Base-by-base conservation (phyloP, 2,329 filamentous ascomycete genomes). In the Stachybotrys elegans region DNA sequence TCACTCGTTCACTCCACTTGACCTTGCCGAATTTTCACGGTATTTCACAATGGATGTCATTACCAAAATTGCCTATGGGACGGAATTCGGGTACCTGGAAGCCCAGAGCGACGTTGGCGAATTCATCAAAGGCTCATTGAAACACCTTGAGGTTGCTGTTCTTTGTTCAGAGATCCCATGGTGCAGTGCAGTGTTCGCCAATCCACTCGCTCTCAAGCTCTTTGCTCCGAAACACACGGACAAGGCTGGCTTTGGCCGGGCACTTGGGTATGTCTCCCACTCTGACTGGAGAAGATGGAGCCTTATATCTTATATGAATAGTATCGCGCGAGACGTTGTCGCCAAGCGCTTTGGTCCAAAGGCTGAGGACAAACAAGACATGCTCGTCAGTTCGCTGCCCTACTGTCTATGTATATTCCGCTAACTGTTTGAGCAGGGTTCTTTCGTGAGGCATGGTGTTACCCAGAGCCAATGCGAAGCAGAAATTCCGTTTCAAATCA, bases 1-100 rank as follows among this genome's bases (percentile, higher is more conserved):
- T 13, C 27, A n/a, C 6, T n/a, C 13, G 9, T 40, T 27, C n/a
- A 16, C n/a, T 5, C 38, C 38, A 5, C 14, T 29, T 5, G 38
- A 40, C 16, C 14, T 40, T 11, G 6, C 22, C 13, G 11, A 12
- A 21, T 61, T 37, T 8, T 17, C 67, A 6, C 67, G 71, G 23
- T 75, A 64, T 57, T 68, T 76, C 43, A 73, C 72, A 1, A 55
- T 77, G 2, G 75, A 78, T 47, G 66, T 73, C 13, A 71, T 78
- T 36, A 72, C 67, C 31, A 64, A 66, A 25, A 48, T 78, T 12
- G 69, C 69, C 2, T 68, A 75, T 17, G 73, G 73, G 12, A 51
- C 66, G 27, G 55, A 61, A 3, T 72, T 74, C 45, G 70, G 71
- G 12, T 69, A 68, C 47, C 51, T 74, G 4, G 58, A 35, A 23